Base-by-base conservation (phyloP, 306 rosid species). In the Alnus glutinosa region DNA sequence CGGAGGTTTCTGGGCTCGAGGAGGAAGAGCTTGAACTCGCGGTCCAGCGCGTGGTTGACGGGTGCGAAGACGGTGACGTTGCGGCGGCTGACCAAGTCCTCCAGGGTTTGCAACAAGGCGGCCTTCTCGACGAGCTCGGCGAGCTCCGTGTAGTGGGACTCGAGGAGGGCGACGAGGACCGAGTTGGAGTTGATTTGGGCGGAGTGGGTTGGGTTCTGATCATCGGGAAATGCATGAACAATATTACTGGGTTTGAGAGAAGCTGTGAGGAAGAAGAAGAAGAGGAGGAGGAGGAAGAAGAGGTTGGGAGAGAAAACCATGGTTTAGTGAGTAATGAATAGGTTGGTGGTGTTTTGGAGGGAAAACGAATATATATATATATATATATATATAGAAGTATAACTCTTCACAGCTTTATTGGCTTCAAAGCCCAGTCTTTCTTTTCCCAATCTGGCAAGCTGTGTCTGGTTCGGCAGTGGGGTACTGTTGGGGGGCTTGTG, bases 141-240 rank as follows among this genome's bases (percentile, higher is more conserved):
- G 36, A 82, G 81, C 77, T 82, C 81, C 16, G 85, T 77, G 36
- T 82, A 82, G 48, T 76, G 81, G 36, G 81, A 82, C 58, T 82
- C 85, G n/a, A 82, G 74, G 3, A 82, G 71, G 39, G 85, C 85
- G 4, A 82, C 85, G 5, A 82, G 76, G 63, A 81, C 51, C 4
- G 84, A 81, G 75, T 81, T 81, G 19, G 80, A 81, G 84, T 81
- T 81, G 72, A 81, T 70, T 55, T 81, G 80, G 14, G 75, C 18
- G 3, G 84, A 59, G 39, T 5, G 48, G 0, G 51, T 55, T 28
- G 62, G 75, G 46, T 64, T 58, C 34, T 23, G 30, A n/a, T 6
- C 34, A 3, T 19, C 37, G 0, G 12, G 66, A 2, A 28, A 58
- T 58, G 37, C 2, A 58, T n/a, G 62, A n/a, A 10, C 32, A n/a